Base-by-base conservation (phyloP, 176 grass and related monocot species). In the Oryza australiensis region DNA sequence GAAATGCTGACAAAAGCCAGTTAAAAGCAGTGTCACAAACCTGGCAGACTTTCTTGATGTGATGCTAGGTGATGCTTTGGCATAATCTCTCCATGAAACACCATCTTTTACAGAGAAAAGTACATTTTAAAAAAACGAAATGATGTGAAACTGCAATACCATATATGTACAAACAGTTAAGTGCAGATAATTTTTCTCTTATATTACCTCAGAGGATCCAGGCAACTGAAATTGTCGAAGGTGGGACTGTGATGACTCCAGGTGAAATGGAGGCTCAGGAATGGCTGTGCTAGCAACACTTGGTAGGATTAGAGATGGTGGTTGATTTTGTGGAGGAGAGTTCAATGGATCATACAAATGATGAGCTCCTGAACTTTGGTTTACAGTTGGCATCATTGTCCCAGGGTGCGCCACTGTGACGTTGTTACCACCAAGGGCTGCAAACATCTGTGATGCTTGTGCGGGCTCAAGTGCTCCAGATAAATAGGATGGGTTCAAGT, bases 391-490 rank as follows among this genome's bases (percentile, higher is more conserved):
- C 26, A 81, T 75, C 66, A 76, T 83, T 60, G 73, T 57, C 66
- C 88, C 88, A 1, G 86, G 41, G 64, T 80, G 94, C 28, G 82
- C 75, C 28, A 72, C 64, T 33, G 68, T 55, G n/a, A 75, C 86
- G 75, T 87, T 82, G 78, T 72, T 74, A 38, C 75, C 84, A 65
- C 86, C 86, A 48, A 98, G 60, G 23, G 86, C 92, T 23, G 90
- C 88, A 40, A 90, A 85, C 88, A 94, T 94, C 26, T 94, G 90
- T 62, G 92, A 93, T 33, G 90, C 84, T 89, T 93, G 95, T 1
- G 85, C 71, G 86, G 88, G 79, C 40, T 94, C 90, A 69, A 94
- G 86, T 43, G 86, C 88, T 75, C 92, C 92, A 48, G 90, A 93
- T 46, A 94, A 57, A 74, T 91, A 98, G 0, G 80, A 90, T 62